Conservation (phyloP, 352 stramenopile genomes). For the Thalassiosira exigua region DNA sequence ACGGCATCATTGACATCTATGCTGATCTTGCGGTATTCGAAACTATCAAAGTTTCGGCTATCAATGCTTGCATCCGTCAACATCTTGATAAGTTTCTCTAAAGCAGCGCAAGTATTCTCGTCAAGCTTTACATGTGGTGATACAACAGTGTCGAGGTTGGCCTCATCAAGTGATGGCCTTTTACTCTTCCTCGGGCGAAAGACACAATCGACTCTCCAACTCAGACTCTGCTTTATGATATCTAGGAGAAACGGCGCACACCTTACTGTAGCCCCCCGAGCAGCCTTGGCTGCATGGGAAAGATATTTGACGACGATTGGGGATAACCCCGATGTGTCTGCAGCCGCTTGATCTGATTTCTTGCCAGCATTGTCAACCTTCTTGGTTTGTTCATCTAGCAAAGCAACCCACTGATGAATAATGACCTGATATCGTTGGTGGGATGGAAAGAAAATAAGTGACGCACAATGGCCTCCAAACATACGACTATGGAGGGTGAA, state of each 20-base stretch:
- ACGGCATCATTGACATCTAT: conserved; percentile 86
- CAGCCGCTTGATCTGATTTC: conserved; percentile 31
- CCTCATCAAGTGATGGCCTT: conserved; percentile 28
- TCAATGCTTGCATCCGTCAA: conserved; percentile 83
- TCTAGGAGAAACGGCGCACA: conserved; percentile 85
- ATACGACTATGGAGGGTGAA: no score
- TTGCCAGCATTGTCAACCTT: conserved; percentile 41
- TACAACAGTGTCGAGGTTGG: conserved; percentile 28
- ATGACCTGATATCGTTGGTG: no score
- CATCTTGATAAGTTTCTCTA: conserved; percentile 79
- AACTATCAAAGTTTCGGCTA: conserved; percentile 84
- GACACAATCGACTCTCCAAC: conserved; percentile 71
- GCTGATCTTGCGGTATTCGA: conserved; percentile 81
- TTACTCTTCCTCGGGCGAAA: conserved; percentile 55
- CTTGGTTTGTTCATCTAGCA: conserved; percentile 79
- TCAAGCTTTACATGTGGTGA: conserved; percentile 76
- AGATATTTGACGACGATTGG: conserved; percentile 67
- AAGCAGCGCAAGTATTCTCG: conserved; percentile 60
- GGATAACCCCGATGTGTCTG: conserved; percentile 35
- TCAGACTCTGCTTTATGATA: conserved; percentile 84
- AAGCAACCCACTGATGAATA: conserved; percentile 83
- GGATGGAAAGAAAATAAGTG: no score
- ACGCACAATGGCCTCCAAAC: no score
- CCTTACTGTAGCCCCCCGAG: conserved; percentile 75
- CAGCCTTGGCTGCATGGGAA: conserved; percentile 67